Evolutionary conservation across 495 filamentous ascomycete genomes (phyloP).

Genomic region (Trichodelitschia bisporula): DNA sequence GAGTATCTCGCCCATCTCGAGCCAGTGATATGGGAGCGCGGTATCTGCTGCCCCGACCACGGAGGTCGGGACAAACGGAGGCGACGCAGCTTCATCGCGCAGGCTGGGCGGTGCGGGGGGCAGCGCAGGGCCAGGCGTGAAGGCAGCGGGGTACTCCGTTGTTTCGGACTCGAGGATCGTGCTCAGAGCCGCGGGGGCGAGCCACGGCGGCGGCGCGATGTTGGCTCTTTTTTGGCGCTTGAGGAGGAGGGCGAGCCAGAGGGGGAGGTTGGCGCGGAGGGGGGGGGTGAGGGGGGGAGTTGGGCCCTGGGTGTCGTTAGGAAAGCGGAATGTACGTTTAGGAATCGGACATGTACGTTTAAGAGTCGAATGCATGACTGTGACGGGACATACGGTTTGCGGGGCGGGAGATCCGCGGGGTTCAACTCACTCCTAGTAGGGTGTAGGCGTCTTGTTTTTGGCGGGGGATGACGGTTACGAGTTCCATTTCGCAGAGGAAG

Average conservation of each 20-base stretch:
- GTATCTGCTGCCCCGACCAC: constrained; percentile 33
- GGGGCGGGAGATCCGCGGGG: constrained; percentile 11
- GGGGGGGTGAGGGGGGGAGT: constrained; percentile 56
- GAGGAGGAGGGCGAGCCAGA: constrained; percentile 93
- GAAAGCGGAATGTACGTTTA: no score
- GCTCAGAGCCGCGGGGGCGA: constrained; percentile 44
- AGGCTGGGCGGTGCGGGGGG: constrained; percentile 22
- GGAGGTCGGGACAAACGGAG: constrained; percentile 37
- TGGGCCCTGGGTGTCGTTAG: constrained; percentile 63
- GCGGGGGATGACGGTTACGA: constrained; percentile 75
- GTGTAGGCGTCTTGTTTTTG: constrained; percentile 68
- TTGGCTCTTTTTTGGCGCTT: constrained; percentile 89
- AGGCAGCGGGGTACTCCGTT: constrained; percentile 31
- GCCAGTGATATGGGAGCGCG: constrained; percentile 78
- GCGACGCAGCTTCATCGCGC: constrained; percentile 9
- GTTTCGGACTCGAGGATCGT: constrained; percentile 62
- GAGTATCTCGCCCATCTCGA: constrained; percentile 66
- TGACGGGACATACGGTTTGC: constrained; percentile 1
- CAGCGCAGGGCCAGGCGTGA: constrained; percentile 48
- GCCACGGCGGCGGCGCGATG: constrained; percentile 77
- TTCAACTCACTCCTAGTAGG: constrained; percentile 50
- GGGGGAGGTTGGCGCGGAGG: constrained; percentile 52
- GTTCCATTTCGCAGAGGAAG: constrained; percentile 93
- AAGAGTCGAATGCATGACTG: no score
- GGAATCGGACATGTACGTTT: background rate